A percentile compares a stretch with the other conserved stretches of the same genome.
Evolutionary conservation across 1,139 yeast species (phyloP).

Genomic region (Kodamaea fungicola): DNA sequence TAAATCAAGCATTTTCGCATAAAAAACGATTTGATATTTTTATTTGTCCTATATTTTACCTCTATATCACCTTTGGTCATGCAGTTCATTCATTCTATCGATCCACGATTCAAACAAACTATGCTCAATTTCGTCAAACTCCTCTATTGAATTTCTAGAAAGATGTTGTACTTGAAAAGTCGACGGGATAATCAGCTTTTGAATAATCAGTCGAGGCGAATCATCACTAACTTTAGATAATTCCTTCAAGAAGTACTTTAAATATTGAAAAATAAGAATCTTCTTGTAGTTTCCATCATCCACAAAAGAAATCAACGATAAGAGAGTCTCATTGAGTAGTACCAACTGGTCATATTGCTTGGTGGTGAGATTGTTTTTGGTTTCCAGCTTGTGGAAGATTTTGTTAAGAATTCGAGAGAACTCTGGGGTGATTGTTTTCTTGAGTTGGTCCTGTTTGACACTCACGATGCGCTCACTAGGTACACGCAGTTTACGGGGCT

Average conservation of each 20-base stretch:
- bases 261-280: constrained; percentile 36
- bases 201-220: constrained; percentile 18
- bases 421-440: constrained; percentile 26
- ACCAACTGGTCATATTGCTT: constrained; percentile 36
- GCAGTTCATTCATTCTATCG: constrained; percentile 29
- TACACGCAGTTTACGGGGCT: neutral
- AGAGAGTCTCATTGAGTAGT: constrained; percentile 27
- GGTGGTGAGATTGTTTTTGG: constrained; percentile 29
- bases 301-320: constrained; percentile 23
- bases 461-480: constrained; percentile 2
- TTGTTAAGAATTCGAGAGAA: constrained; percentile 32
- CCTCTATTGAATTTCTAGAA: constrained; percentile 6
- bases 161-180: constrained; percentile 13
- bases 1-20: constrained; percentile 8
- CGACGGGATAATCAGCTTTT: constrained; percentile 36
- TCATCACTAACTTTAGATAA: constrained; percentile 20
- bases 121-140: constrained; percentile 44
- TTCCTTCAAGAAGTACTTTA: constrained; percentile 42
- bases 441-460: constrained; percentile 24
- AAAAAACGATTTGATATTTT: neutral
- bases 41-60: neutral
- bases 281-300: constrained; percentile 20
- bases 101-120: constrained; percentile 46
- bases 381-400: constrained; percentile 34
- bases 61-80: neutral